Evolutionary conservation across 2,329 filamentous ascomycete species (phyloP).

Genomic region (Davidsoniella virescens): DNA sequence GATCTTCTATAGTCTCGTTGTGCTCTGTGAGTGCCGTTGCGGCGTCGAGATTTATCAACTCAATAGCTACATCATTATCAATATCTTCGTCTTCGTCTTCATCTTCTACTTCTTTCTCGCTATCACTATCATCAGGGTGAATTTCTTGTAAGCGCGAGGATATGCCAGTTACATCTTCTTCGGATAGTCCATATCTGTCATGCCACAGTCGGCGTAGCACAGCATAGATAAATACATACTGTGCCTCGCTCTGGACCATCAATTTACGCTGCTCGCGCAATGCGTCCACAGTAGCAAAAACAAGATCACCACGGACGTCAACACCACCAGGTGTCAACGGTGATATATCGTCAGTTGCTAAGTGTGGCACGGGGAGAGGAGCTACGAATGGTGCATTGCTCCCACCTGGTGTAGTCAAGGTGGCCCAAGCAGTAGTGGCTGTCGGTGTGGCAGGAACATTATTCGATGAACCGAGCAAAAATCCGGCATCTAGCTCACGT

Average conservation of each 20-base stretch:
- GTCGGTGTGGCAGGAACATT: slow-evolving; percentile 10
- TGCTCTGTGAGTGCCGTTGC: too few relatives aligned
- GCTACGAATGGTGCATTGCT: not conserved
- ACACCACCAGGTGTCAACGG: slow-evolving; percentile 22
- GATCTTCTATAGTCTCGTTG: too few relatives aligned
- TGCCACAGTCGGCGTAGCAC: slow-evolving; percentile 62
- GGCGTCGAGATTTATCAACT: not conserved
- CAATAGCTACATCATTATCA: not conserved
- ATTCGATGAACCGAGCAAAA: slow-evolving; percentile 32
- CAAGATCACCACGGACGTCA: slow-evolving; percentile 30
- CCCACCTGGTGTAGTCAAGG: not conserved
- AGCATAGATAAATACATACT: slow-evolving; percentile 80
- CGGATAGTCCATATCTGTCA: slow-evolving; percentile 36
- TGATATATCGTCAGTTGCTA: slow-evolving; percentile 15
- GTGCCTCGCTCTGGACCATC: slow-evolving; percentile 84
- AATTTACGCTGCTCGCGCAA: slow-evolving; percentile 76
- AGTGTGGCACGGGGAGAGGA: not conserved
- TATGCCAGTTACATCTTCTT: slow-evolving; percentile 6
- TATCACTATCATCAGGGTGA: not conserved
- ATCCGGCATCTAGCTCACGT: slow-evolving; percentile 61
- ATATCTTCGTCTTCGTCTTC: not conserved
- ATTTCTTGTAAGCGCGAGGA: not conserved
- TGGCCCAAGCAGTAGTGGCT: not conserved
- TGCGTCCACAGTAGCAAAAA: slow-evolving; percentile 63
- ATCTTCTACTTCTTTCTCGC: not conserved